These are phyloP conservation scores for Huntiella omanensis DNA, from an alignment of 2,329 filamentous ascomycete species.

Conservation along the genomic window DNA sequence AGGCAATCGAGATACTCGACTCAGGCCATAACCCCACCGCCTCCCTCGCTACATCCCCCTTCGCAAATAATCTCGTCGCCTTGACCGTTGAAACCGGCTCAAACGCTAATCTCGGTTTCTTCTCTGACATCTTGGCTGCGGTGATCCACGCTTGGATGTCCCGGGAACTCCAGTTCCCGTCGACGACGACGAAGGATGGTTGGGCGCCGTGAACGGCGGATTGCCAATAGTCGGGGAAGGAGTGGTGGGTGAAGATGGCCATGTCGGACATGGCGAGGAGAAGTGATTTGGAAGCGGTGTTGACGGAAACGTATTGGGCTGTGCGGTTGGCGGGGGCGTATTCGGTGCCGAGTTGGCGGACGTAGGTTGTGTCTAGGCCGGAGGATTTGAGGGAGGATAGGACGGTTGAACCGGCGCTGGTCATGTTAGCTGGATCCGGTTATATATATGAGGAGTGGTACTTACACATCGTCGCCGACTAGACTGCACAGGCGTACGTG, in stretches of 20 bases:
- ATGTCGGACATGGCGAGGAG: conserved; percentile 94
- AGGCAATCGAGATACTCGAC: conserved; percentile 51
- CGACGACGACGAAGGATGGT: conserved; percentile 65
- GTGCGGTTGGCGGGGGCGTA: conserved; percentile 42
- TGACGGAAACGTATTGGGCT: conserved; percentile 81
- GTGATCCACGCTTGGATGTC: conserved; percentile 50
- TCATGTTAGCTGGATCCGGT: neutral
- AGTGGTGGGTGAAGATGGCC: conserved; percentile 51
- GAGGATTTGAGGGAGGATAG: conserved; percentile 43
- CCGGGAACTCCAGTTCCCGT: conserved; percentile 63
- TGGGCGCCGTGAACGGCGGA: conserved; percentile 34
- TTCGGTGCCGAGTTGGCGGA: conserved; percentile 35
- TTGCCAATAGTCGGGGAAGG: conserved; percentile 38
- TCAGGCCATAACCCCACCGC: conserved; percentile 34
- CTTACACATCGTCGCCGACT: conserved; percentile 58
- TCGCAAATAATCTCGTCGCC: conserved; percentile 45
- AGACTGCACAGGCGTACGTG: conserved; percentile 61
- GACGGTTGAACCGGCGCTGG: conserved; percentile 53
- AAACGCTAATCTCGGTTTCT: conserved; percentile 47
- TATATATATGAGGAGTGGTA: conserved; percentile 9
- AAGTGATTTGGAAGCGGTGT: conserved; percentile 65
- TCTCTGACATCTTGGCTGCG: conserved; percentile 29
- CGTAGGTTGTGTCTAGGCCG: conserved; percentile 44
- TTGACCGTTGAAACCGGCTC: conserved; percentile 82
- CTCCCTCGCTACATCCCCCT: conserved; percentile 15